phyloP scores from a whole-genome alignment of 2,329 filamentous ascomycete genomes.

The Fusarium phyllophilum region DNA sequence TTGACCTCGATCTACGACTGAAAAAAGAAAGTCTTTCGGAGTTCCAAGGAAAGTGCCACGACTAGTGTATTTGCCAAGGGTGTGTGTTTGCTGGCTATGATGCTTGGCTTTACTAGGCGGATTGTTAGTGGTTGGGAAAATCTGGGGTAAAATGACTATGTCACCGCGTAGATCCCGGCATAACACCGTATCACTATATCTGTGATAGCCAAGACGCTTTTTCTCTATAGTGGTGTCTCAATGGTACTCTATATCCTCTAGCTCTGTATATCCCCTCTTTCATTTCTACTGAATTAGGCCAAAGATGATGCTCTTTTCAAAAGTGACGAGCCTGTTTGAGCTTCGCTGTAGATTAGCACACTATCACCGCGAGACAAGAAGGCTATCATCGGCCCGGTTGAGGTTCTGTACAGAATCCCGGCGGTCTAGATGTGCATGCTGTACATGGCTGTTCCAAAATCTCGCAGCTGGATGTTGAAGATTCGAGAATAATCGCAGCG shows the following conservation, averaged over 20 bases:
- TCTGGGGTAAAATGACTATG: constrained; percentile 11
- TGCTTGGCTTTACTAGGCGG: not conserved
- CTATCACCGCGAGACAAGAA: constrained; percentile 59
- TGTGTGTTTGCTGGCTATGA: not conserved
- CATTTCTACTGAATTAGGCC: not conserved
- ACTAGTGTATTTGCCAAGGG: not conserved
- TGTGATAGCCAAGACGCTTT: constrained; percentile 22
- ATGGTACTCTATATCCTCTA: constrained; percentile 6
- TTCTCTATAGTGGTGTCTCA: constrained; percentile 12
- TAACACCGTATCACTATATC: constrained; percentile 1
- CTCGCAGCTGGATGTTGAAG: constrained; percentile 69
- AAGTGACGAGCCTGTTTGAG: too few relatives aligned
- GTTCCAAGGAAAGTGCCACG: not conserved
- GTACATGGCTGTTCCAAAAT: constrained; percentile 67
- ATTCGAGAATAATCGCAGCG: constrained; percentile 65
- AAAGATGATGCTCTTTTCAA: not conserved
- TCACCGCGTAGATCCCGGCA: not conserved
- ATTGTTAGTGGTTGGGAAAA: not conserved
- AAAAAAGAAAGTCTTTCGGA: not conserved
- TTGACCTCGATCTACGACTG: constrained; percentile 10
- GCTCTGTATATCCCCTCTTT: constrained; percentile 1
- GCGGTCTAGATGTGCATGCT: constrained; percentile 58
- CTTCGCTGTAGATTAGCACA: constrained; percentile 12
- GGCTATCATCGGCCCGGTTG: constrained; percentile 58
- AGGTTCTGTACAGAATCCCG: constrained; percentile 59